A percentile compares a stretch with the other conserved stretches of the same genome.
These are phyloP conservation scores for Beverwykella pulmonaria DNA, from an alignment of 495 filamentous ascomycete species.

Conservation along the genomic window DNA sequence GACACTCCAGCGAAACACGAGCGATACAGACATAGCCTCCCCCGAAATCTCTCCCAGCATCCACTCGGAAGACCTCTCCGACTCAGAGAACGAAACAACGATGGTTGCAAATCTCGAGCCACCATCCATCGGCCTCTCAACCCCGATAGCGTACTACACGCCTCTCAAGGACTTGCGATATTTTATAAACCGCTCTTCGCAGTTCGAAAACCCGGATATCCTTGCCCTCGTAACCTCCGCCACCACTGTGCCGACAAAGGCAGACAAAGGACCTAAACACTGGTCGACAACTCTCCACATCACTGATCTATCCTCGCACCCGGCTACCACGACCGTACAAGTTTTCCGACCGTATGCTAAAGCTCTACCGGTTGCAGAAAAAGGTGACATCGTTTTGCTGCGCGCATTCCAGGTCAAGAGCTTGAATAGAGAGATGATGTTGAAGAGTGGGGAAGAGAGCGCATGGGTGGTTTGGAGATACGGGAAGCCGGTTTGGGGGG, in stretches of 20 bases:
- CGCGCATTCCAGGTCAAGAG: conserved; percentile 69
- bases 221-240: conserved; percentile 66
- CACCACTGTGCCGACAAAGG: conserved; percentile 58
- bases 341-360: conserved; percentile 74
- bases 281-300: conserved; percentile 69
- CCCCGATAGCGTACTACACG: conserved; percentile 66
- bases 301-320: conserved; percentile 61
- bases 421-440: conserved; percentile 52
- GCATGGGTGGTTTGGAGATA: conserved; percentile 48
- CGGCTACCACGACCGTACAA: conserved; percentile 53
- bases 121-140: conserved; percentile 58
- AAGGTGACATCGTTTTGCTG: conserved; percentile 77
- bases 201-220: conserved; percentile 55
- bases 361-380: conserved; percentile 66
- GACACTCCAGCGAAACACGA: conserved; percentile 6
- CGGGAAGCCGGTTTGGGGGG: conserved; percentile 39
- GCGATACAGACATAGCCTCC: conserved; percentile 2
- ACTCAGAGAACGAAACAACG: conserved; percentile 2
- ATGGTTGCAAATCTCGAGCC: background rate
- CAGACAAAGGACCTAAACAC: conserved; percentile 68
- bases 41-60: conserved; percentile 5
- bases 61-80: conserved; percentile 22
- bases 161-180: conserved; percentile 62
- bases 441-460: conserved; percentile 49
- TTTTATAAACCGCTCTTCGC: conserved; percentile 41